These are phyloP conservation scores for Neurospora sp. DNA, from an alignment of 495 filamentous ascomycete species.

Conservation along the genomic window DNA sequence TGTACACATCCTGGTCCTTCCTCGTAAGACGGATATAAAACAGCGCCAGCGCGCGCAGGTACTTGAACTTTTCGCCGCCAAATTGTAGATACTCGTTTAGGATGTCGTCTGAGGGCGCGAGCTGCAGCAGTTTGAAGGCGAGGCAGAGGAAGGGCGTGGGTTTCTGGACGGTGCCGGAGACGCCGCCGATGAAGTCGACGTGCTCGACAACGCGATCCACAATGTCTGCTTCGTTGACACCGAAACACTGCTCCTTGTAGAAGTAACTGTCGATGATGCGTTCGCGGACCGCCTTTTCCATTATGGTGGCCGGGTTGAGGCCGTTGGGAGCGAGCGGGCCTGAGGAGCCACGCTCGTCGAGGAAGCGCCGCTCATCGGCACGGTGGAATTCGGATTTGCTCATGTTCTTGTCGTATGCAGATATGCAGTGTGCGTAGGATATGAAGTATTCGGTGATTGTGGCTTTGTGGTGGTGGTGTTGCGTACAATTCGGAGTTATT, in stretches of 20 bases:
- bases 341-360: constrained; percentile 60
- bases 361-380: constrained; percentile 64
- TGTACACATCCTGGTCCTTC: constrained; percentile 69
- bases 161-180: constrained; percentile 68
- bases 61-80: constrained; percentile 72
- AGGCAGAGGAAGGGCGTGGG: constrained; percentile 92
- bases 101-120: constrained; percentile 68
- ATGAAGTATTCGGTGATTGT: neutral
- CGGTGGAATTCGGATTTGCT: constrained; percentile 42
- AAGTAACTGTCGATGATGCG: constrained; percentile 92
- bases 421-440: neutral
- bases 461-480: neutral
- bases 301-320: constrained; percentile 77
- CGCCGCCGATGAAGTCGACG: constrained; percentile 72
- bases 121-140: constrained; percentile 86
- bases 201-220: constrained; percentile 84
- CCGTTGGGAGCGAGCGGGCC: constrained; percentile 50
- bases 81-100: constrained; percentile 71
- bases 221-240: constrained; percentile 79
- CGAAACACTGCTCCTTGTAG: constrained; percentile 98
- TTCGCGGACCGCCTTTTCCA: constrained; percentile 88
- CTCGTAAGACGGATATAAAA: constrained; percentile 94
- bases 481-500: neutral
- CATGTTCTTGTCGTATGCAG: constrained; percentile 3
- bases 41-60: constrained; percentile 74